Evolutionary conservation across 2,329 filamentous ascomycete species (phyloP), one percentile per base, ranked within the genome.

Genomic region (Tolypocladium ovalisporum): DNA sequence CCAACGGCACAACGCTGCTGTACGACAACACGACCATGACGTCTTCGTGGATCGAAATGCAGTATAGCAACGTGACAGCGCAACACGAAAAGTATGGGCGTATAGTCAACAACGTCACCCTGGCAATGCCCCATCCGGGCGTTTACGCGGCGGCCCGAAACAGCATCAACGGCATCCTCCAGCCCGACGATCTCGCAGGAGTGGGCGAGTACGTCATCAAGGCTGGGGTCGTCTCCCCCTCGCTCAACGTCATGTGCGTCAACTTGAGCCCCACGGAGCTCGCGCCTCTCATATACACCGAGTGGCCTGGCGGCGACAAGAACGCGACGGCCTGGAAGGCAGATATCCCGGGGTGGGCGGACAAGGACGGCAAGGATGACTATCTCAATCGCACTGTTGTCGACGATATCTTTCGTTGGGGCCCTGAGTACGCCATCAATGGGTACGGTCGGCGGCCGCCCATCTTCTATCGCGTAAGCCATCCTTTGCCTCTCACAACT

Each of bases 91-190:
- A 75, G 13, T 68, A 81, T 56, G 71, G 74, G 0, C 77, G 87
- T 32, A 76, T 87, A 40, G 74, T 93, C 64, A 89, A 91, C 67
- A 91, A 92, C 61, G 82, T 90, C 32, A 88, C 86, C 0, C 76
- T 92, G 62, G 87, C 88, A 0, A 86, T 92, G 79, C 89, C 89
- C 0, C 89, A 94, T 63, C 76, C 84, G 4, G 75, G 86, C 0
- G 78, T 94, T 0, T 83, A 87, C 37, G 70, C 75, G 15, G 88
- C 89, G 0, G 84, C 86, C 0, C 79, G 75, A 10, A 75, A 86
- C 62, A 70, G 76, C 0, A 67, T 71, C 10, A 93, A 93, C 64
- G 68, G 72, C 0, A 89, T 94, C 35, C 70, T 89, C 10, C 89
- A 93, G 63, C 89, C 89, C 0, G 75, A 78, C 8, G 81, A 85